phyloP scores from a whole-genome alignment of 2,329 filamentous ascomycete genomes.

The Aaosphaeria pasadenensis region DNA sequence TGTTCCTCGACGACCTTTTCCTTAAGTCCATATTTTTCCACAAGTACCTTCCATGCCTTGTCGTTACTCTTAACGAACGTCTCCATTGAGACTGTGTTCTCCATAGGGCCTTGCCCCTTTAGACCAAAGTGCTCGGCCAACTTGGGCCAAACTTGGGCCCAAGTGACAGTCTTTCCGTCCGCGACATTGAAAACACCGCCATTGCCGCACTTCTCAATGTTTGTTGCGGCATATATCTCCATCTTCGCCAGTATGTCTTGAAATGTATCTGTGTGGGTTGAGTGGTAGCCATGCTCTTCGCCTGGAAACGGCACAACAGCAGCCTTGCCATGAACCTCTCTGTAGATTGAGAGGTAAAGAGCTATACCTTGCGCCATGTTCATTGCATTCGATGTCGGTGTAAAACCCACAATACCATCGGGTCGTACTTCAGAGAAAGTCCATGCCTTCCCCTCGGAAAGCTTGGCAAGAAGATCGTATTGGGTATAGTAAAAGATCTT shows the following conservation, averaged over 20 bases:
- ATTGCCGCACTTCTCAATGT: slow-evolving; percentile 37
- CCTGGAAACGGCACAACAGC: slow-evolving; percentile 41
- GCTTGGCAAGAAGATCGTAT: slow-evolving; percentile 37
- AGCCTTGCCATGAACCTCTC: slow-evolving; percentile 35
- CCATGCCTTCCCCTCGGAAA: slow-evolving; percentile 37
- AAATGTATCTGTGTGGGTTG: slow-evolving; percentile 39
- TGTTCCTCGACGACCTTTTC: no score
- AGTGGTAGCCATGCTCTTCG: slow-evolving; percentile 34
- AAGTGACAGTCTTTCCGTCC: slow-evolving; percentile 32
- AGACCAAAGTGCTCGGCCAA: slow-evolving; percentile 48
- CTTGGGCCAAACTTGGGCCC: slow-evolving; percentile 47
- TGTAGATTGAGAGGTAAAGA: slow-evolving; percentile 37
- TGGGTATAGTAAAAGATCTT: slow-evolving; percentile 43
- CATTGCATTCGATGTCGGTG: slow-evolving; percentile 40
- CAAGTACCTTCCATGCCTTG: no score
- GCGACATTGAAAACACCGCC: slow-evolving; percentile 42
- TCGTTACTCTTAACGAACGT: no score
- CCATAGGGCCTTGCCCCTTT: slow-evolving; percentile 35
- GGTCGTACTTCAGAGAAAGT: slow-evolving; percentile 41
- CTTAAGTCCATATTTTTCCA: no score
- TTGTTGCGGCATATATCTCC: slow-evolving; percentile 41
- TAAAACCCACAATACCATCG: slow-evolving; percentile 43
- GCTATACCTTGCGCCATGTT: slow-evolving; percentile 37
- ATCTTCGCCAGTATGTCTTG: slow-evolving; percentile 43
- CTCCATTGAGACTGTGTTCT: slow-evolving; percentile 6